These are phyloP conservation scores for Blastomyces emzantsi DNA, from an alignment of 2,329 filamentous ascomycete species.

Conservation along the genomic window DNA sequence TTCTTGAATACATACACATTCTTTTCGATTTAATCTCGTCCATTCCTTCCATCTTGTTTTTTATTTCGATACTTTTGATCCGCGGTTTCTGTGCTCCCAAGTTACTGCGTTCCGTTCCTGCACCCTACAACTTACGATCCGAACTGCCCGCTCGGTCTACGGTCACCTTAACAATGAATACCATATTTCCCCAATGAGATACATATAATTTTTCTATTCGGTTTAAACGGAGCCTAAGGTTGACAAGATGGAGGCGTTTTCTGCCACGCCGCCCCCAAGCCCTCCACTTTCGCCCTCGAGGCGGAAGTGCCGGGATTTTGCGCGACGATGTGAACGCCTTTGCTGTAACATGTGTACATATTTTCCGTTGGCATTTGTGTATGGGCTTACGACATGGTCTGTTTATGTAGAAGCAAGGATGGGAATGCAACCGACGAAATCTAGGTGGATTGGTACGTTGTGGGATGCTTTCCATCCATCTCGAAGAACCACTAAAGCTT, in stretches of 20 bases:
- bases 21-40: background rate
- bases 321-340: conserved; percentile 59
- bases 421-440: conserved; percentile 48
- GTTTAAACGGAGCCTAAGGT: background rate
- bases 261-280: conserved; percentile 25
- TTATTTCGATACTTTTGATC: background rate
- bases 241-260: conserved; percentile 31
- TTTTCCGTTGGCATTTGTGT: conserved; percentile 84
- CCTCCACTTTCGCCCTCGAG: conserved; percentile 35
- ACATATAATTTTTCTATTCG: background rate
- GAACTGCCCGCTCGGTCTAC: background rate
- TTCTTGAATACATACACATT: background rate
- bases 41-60: background rate
- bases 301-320: conserved; percentile 35
- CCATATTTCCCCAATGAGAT: background rate
- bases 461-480: background rate
- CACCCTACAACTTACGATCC: background rate
- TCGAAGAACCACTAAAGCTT: too few species aligned
- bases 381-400: conserved; percentile 84
- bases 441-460: conserved; percentile 36
- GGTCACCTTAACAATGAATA: background rate
- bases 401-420: conserved; percentile 77
- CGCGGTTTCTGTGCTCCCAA: too few species aligned
- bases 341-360: conserved; percentile 74
- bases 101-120: background rate